Evolutionary conservation across 2,329 filamentous ascomycete genomes (phyloP).

Genomic region (Tolypocladium inflatum): DNA sequence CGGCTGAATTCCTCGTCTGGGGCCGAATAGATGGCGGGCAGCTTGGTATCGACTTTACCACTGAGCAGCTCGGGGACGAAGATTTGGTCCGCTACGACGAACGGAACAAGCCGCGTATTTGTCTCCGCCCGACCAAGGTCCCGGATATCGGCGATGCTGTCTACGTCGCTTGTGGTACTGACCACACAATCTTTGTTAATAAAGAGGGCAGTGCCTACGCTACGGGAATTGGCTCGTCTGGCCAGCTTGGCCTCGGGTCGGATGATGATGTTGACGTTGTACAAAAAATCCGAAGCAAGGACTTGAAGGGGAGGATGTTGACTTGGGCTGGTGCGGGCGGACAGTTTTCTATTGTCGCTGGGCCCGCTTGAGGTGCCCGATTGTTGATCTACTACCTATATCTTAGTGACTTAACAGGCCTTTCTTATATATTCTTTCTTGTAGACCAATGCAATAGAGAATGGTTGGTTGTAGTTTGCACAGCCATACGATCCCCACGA

Average conservation of each 20-base stretch:
- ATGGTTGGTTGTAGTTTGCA: too few species aligned
- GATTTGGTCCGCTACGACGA: slow-evolving; percentile 45
- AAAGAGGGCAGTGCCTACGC: slow-evolving; percentile 55
- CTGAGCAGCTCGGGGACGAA: slow-evolving; percentile 36
- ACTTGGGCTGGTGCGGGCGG: slow-evolving; percentile 66
- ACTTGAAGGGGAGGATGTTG: slow-evolving; percentile 57
- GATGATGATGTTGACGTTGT: slow-evolving; percentile 64
- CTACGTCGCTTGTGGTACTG: slow-evolving; percentile 48
- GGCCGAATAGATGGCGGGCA: slow-evolving; percentile 41
- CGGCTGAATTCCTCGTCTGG: slow-evolving; percentile 43
- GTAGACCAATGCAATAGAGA: too few species aligned
- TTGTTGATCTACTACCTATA: too few species aligned
- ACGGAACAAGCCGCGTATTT: slow-evolving; percentile 47
- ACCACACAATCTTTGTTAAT: slow-evolving; percentile 59
- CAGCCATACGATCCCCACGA: too few species aligned
- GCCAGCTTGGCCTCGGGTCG: slow-evolving; percentile 60
- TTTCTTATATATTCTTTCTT: too few species aligned
- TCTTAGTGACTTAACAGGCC: too few species aligned
- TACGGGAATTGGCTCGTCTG: slow-evolving; percentile 64
- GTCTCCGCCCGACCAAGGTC: slow-evolving; percentile 45
- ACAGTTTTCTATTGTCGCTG: slow-evolving; percentile 57
- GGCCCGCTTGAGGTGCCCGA: slow-evolving; percentile 6
- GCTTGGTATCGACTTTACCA: slow-evolving; percentile 36
- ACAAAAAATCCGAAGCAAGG: slow-evolving; percentile 67
- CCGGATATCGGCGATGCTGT: slow-evolving; percentile 40